Conservation (phyloP, 2,329 filamentous ascomycete species). For the Pseudodiploospora longispora region DNA sequence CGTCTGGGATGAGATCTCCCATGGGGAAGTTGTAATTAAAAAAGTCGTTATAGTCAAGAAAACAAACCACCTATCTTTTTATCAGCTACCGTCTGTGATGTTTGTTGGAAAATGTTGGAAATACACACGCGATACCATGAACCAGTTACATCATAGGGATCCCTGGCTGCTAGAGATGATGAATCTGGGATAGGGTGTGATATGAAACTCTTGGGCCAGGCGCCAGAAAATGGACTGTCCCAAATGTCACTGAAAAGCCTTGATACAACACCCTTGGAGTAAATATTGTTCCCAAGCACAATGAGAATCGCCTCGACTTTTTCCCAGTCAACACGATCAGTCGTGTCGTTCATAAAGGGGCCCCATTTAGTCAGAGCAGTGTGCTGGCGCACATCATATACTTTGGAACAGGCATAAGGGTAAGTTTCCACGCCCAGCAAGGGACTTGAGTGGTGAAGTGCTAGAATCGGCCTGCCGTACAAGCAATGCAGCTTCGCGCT, state of each 20-base stretch:
- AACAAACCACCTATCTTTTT: conserved; percentile 33
- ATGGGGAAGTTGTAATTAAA: conserved; percentile 62
- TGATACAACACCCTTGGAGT: conserved; percentile 36
- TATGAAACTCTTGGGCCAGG: conserved; percentile 42
- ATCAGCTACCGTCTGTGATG: conserved; percentile 8
- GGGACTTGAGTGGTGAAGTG: conserved; percentile 17
- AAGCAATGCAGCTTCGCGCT: conserved; percentile 65
- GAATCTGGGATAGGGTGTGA: conserved; percentile 25
- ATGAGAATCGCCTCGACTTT: conserved; percentile 69
- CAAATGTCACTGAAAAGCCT: conserved; percentile 45
- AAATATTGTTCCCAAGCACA: conserved; percentile 56
- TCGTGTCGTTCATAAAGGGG: conserved; percentile 59
- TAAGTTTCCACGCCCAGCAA: conserved; percentile 34
- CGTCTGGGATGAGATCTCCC: conserved; percentile 29
- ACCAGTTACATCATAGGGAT: conserved; percentile 65
- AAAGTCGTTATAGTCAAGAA: conserved; percentile 63
- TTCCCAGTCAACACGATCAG: conserved; percentile 64
- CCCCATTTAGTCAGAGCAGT: conserved; percentile 57
- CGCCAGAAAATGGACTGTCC: conserved; percentile 47
- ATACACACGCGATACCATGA: conserved; percentile 58
- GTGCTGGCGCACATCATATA: conserved; percentile 68
- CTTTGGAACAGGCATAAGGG: conserved; percentile 57
- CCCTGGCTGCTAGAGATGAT: conserved; percentile 41
- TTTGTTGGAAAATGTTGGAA: not conserved
- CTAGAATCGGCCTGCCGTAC: conserved; percentile 52